Evolutionary conservation across 2,329 filamentous ascomycete genomes (phyloP), one percentile per base, ranked within the genome.

Genomic region (Monosporascus sp.): DNA sequence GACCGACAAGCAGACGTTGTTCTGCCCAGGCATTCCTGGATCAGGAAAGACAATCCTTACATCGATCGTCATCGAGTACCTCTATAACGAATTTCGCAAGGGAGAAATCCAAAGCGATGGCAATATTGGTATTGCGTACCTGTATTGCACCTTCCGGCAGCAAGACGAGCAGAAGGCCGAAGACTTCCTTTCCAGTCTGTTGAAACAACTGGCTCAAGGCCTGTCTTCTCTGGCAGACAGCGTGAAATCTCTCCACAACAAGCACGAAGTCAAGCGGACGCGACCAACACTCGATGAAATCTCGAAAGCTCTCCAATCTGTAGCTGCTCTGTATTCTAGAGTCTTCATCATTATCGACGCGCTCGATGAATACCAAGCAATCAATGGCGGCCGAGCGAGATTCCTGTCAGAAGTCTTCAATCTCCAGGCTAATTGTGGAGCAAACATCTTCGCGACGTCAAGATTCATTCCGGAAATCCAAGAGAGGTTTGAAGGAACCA

Each of bases 201-300:
- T 24, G 24, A 24, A 24, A 5, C 24, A 24, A 5, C 24, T 24
- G 24, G 4, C 24, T 24, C 24, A 24, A 24, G 24, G 24, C 24
- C 6, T 3, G 3, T 24, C 24, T 24, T 24, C 24, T 3, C 24
- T 24, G 24, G 3, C 24, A 24, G 6, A 24, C 24, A 24, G 24
- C 24, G 24, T 24, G 24, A 24, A 5, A 24, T 24, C 24, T 5
- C 61, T 77, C 2, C 67, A 72, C 36, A 35, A 58, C 1, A 24
- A 53, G 3, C 53, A 71, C 47, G 46, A 51, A 11, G 11, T 4
- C 0, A 57, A 43, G 24, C 27, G 38, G 7, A 67, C 60, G 0
- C 60, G 58, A 5, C 71, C 67, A 9, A 63, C 59, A 5, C 31
- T 59, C 1, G 52, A 61, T 2, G 61, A 70, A 38, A 49, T 70